Percentiles rank a stretch among this genome's conserved stretches.
phyloP scores from a whole-genome alignment of 2,329 filamentous ascomycete species.

The Biscogniauxia mediterranea region DNA sequence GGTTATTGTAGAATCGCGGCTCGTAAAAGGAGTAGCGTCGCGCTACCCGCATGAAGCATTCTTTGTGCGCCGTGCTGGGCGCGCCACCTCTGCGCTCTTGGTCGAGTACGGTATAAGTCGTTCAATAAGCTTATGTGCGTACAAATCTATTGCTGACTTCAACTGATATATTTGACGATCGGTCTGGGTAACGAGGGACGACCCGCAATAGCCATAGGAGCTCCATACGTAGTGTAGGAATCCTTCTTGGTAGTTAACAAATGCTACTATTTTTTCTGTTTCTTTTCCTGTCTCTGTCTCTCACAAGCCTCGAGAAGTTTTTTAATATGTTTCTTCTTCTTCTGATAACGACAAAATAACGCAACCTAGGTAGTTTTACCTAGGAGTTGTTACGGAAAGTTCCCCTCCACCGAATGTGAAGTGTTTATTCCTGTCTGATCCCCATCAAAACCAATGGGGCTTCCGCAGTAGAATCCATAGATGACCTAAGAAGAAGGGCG shows the following conservation, averaged over 20 bases:
- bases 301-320: too few species aligned
- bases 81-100: not conserved
- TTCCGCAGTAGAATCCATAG: constrained; percentile 17
- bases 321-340: too few species aligned
- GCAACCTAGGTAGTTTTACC: too few species aligned
- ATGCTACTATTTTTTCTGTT: not conserved
- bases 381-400: not conserved
- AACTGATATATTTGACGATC: not conserved
- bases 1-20: not conserved
- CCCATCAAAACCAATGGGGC: constrained; percentile 17
- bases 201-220: not conserved
- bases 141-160: not conserved
- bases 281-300: too few species aligned
- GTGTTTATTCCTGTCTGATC: not conserved
- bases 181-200: not conserved
- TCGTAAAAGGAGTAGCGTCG: not conserved
- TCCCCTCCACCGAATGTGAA: not conserved
- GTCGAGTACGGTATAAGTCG: not conserved
- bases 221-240: not conserved
- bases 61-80: not conserved
- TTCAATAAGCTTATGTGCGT: not conserved
- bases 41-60: not conserved
- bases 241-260: not conserved
- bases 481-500: constrained; percentile 19
- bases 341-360: not conserved